A percentile compares a stretch with the other conserved stretches of the same genome.
Evolutionary conservation across 179 eudicot genomes (phyloP).

Genomic region (Monotropa hypopitys): DNA sequence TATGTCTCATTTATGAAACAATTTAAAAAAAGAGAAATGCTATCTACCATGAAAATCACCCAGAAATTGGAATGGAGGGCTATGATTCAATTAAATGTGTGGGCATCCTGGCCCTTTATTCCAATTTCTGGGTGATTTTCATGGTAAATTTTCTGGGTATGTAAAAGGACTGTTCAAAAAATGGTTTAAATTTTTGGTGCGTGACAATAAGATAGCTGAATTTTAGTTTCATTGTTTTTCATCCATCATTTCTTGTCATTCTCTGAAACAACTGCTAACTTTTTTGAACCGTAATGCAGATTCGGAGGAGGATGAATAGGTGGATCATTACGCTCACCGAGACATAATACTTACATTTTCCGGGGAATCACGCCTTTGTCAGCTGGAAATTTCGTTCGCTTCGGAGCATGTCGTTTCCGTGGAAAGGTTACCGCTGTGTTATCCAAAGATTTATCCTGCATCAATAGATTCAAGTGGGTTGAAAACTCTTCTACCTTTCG

Average conservation of each 20-base stretch:
- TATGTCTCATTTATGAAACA: no score
- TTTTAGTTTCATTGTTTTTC: not conserved
- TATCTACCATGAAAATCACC: no score
- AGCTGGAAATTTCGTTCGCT: not conserved
- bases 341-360: not conserved
- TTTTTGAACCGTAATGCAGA: conserved; percentile 20
- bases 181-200: no score
- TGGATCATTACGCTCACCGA: not conserved
- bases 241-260: not conserved
- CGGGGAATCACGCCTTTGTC: not conserved
- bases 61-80: no score
- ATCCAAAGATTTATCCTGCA: not conserved
- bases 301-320: conserved; percentile 46
- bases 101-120: no score
- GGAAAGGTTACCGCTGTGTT: not conserved
- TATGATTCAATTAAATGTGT: no score
- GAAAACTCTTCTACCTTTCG: not conserved
- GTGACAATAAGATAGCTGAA: no score
- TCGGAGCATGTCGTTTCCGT: not conserved
- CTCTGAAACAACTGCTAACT: conserved; percentile 3
- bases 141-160: no score
- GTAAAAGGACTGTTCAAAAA: no score
- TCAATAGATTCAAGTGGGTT: not conserved
- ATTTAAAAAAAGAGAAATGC: no score
- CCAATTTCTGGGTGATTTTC: no score